Evolutionary conservation across 2,329 filamentous ascomycete species (phyloP), one percentile per base, ranked within the genome.

Genomic region (Ophiocordyceps robertsii): DNA sequence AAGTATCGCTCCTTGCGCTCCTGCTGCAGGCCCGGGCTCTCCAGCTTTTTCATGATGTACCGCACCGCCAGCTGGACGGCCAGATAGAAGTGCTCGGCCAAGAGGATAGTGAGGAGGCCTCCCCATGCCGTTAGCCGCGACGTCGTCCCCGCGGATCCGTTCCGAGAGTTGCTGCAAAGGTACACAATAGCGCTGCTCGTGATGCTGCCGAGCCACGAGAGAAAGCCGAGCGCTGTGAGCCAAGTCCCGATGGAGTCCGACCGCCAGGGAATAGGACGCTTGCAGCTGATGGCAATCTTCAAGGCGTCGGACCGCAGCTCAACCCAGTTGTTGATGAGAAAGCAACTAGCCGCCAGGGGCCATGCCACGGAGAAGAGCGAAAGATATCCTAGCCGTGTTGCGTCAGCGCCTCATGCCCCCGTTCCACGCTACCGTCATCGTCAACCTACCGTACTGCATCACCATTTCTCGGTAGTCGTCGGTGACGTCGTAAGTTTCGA

Each of bases 241-340:
- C 88, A 96, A 1, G 92, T 89, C 0, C 92, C 92, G 51, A 98
- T 96, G 1, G 85, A 92, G 63, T 96, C 92, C 1, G 87, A 80
- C 42, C 92, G 79, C 75, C 84, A 87, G 1, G 92, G 92, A 32
- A 85, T 86, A 0, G 92, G 92, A 4, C 92, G 80, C 54, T 90
- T 83, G 69, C 86, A 89, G 60, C 89, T 83, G 39, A 87, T 72
- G 43, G 88, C 88, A 53, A 96, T 94, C 62, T 98, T 98, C 65
- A 95, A 75, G 2, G 90, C 89, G 57, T 98, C 92, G 1, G 86
- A 86, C 36, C 92, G 84, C 33, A 96, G 75, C 59, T 96, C 92
- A 44, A 98, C 68, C 88, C 90, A 96, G 65, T 96, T 93, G 66
- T 96, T 96, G 61, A 92, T 68, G 12, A 96, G 67, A 66, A 96